Evolutionary conservation across 805 yeast genomes (phyloP), one percentile per base, ranked within the genome.

Genomic region (Myxozyma vanderwaltii): DNA sequence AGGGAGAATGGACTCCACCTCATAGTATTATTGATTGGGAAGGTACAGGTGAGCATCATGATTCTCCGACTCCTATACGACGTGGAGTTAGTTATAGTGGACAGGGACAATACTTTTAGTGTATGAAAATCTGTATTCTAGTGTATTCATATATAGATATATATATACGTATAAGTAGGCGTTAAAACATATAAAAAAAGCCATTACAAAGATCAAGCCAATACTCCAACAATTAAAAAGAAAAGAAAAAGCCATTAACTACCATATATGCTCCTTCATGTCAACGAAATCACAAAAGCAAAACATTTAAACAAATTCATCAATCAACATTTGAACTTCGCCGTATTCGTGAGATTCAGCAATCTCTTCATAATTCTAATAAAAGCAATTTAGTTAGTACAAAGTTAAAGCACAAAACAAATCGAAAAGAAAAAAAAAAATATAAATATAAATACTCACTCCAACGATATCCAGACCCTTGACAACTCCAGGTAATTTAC

Each of bases 401-500:
- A 40, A 19, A 35, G 13, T 39, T 15, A 27, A 15, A 17, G 8
- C n/a, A n/a, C n/a, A 15, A 38, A 21, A n/a, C 31, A 15, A 10
- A n/a, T 27, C 35, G 15, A 7, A 1, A 8, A 27, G 15, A 27
- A 4, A n/a, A 6, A 51, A 56, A 2, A 35, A 21, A 27, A n/a
- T 19, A 36, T 44, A 29, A n/a, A n/a, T n/a, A 35, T 17, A 26
- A 26, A 27, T 8, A 50, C 63, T 59, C 40, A 60, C 87, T 1
- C 96, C 96, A 63, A 91, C 85, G 59, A 84, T 91, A 67, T 88
- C 94, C 27, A 84, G 84, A 7, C 88, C 89, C 72, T 96, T 81
- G 17, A 91, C 91, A 17, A 91, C 81, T 35, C 91, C 97, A 1
- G 97, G 97, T 58, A 90, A 79, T 1, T 83, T 76, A 66, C 87